A percentile compares a stretch with the other conserved stretches of the same genome.
Conservation (phyloP, 345 rosid genomes). For the Corchorus olitorius region DNA sequence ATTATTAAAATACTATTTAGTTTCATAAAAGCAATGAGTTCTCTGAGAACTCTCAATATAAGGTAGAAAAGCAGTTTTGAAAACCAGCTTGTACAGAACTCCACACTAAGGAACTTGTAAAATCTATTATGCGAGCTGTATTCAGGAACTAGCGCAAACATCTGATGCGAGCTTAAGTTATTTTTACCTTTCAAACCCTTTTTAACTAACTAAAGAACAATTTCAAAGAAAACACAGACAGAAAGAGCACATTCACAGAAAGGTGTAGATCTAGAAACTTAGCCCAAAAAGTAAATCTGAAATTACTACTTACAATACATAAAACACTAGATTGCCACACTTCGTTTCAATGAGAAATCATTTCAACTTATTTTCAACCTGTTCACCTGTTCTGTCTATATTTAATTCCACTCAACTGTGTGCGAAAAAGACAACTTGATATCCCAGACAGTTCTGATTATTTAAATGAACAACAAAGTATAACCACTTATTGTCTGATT, state of each 20-base stretch:
- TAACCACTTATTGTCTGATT: not conserved
- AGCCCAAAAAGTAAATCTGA: not conserved
- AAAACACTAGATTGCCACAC: not conserved
- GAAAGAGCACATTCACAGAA: not conserved
- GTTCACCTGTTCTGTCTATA: not conserved
- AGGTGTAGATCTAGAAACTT: not conserved
- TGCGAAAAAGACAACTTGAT: not conserved
- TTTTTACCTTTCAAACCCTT: not conserved
- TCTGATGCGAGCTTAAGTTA: not conserved
- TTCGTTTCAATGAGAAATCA: not conserved
- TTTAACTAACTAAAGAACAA: not conserved
- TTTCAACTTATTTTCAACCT: not conserved
- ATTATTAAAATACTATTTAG: not conserved
- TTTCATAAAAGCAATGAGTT: not conserved
- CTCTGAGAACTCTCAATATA: not conserved
- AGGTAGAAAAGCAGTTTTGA: not conserved
- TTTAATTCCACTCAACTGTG: not conserved
- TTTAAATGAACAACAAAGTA: not conserved
- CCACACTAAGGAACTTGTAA: slow-evolving; percentile 5
- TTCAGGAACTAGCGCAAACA: not conserved
- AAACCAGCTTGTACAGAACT: slow-evolving; percentile 5
- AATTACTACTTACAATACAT: not conserved
- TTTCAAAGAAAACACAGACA: not conserved
- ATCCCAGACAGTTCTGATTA: not conserved
- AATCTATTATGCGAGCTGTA: not conserved